Conservation (phyloP, 202 grass and related monocot species). For the Carex arenaria region DNA sequence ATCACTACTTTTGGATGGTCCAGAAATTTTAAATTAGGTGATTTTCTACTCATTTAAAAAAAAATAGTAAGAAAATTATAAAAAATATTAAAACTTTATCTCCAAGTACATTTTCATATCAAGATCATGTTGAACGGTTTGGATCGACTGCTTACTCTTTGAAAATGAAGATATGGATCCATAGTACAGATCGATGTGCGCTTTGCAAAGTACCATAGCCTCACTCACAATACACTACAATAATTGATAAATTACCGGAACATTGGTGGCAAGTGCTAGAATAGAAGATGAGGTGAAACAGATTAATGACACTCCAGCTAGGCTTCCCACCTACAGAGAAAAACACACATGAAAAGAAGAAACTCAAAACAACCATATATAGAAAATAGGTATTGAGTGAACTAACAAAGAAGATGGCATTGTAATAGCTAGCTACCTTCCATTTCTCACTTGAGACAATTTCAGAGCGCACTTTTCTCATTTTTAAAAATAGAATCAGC, state of each 20-base stretch:
- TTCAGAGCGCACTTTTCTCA: slow-evolving; percentile 97
- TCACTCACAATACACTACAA: not conserved
- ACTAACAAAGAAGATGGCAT: slow-evolving; percentile 21
- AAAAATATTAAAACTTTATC: no score
- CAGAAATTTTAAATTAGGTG: no score
- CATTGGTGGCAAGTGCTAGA: slow-evolving; percentile 75
- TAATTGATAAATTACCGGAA: slow-evolving; percentile 70
- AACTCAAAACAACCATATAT: not conserved
- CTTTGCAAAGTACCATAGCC: no score
- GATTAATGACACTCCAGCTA: slow-evolving; percentile 65
- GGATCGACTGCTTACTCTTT: no score
- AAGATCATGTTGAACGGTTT: no score
- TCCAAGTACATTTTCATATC: no score
- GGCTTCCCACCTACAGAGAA: slow-evolving; percentile 77
- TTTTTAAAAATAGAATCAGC: slow-evolving; percentile 81
- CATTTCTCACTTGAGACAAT: slow-evolving; percentile 88
- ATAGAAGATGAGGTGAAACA: slow-evolving; percentile 88
- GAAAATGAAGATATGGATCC: no score
- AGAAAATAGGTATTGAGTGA: slow-evolving; percentile 7
- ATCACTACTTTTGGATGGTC: no score
- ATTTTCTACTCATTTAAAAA: no score
- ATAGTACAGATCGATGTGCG: no score
- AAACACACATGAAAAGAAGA: slow-evolving; percentile 1
- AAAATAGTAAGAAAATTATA: no score
- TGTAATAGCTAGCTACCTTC: slow-evolving; percentile 55